Conservation (phyloP, 208 protist genomes). For the Willaertia magna region DNA sequence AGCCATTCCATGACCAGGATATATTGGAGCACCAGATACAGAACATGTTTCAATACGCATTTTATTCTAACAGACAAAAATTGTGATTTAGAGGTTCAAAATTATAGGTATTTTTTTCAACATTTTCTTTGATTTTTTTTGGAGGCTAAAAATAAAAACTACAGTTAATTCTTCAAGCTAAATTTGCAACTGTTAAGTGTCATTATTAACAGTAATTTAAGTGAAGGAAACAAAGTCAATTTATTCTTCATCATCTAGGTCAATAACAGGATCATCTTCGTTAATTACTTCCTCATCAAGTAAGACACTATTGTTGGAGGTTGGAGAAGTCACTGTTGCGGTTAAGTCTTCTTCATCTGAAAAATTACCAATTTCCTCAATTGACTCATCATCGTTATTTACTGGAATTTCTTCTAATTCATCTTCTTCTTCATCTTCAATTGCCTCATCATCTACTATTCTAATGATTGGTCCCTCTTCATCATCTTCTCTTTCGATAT, state of each 20-base stretch:
- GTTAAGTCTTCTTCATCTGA: not conserved
- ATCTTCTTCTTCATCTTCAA: not conserved
- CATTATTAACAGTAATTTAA: too few relatives aligned
- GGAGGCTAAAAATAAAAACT: not conserved
- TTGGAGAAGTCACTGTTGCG: not conserved
- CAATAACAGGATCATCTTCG: not conserved
- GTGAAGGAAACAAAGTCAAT: too few relatives aligned
- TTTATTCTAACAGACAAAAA: too few relatives aligned
- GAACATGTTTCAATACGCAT: constrained; percentile 96
- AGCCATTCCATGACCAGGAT: constrained; percentile 95
- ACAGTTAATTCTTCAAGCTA: too few relatives aligned
- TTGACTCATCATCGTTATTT: too few relatives aligned
- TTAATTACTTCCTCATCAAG: not conserved
- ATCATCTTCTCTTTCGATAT: too few relatives aligned
- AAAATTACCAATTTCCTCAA: not conserved
- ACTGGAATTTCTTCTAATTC: not conserved
- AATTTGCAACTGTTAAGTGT: too few relatives aligned
- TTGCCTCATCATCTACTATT: too few relatives aligned
- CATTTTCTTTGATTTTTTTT: not conserved
- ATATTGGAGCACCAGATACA: constrained; percentile 87
- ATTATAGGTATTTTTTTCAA: not conserved
- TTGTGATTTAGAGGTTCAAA: not conserved
- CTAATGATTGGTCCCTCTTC: too few relatives aligned
- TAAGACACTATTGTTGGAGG: not conserved
- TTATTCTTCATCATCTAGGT: not conserved